Percentiles rank a stretch among this genome's conserved stretches.
phyloP scores from a whole-genome alignment of 2,329 filamentous ascomycete genomes.

The Talaromyces atroroseus region DNA sequence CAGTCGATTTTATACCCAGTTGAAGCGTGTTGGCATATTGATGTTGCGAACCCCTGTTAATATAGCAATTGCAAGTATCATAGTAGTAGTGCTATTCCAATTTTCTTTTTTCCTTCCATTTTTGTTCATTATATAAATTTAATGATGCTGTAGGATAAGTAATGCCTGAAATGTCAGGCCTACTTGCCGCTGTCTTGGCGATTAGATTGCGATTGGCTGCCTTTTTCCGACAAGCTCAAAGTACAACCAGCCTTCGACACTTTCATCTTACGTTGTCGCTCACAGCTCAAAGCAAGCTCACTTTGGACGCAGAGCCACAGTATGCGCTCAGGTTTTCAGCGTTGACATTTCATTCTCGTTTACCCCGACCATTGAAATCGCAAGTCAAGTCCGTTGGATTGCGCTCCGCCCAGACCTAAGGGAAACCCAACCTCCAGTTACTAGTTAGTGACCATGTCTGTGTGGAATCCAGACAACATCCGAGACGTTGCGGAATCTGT shows the following conservation, averaged over 20 bases:
- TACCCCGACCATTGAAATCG: not conserved
- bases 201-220: not conserved
- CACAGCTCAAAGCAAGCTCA: not conserved
- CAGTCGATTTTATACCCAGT: constrained; percentile 19
- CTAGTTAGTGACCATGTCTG: constrained; percentile 46
- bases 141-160: too few relatives aligned
- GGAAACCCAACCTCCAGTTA: not conserved
- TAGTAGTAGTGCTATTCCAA: not conserved
- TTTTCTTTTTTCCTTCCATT: too few relatives aligned
- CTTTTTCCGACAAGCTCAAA: not conserved
- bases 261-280: not conserved
- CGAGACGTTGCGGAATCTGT: constrained; percentile 94
- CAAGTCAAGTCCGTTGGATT: not conserved
- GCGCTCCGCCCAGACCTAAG: not conserved
- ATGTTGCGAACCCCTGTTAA: not conserved
- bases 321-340: not conserved
- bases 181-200: not conserved
- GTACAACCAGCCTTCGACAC: not conserved
- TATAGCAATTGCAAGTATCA: not conserved
- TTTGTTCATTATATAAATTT: not conserved
- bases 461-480: constrained; percentile 97
- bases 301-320: not conserved
- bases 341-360: not conserved
- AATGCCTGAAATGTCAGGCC: not conserved
- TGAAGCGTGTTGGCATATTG: constrained; percentile 9